phyloP scores from a whole-genome alignment of 2,329 filamentous ascomycete genomes.

The Dactylellina haptotyla region DNA sequence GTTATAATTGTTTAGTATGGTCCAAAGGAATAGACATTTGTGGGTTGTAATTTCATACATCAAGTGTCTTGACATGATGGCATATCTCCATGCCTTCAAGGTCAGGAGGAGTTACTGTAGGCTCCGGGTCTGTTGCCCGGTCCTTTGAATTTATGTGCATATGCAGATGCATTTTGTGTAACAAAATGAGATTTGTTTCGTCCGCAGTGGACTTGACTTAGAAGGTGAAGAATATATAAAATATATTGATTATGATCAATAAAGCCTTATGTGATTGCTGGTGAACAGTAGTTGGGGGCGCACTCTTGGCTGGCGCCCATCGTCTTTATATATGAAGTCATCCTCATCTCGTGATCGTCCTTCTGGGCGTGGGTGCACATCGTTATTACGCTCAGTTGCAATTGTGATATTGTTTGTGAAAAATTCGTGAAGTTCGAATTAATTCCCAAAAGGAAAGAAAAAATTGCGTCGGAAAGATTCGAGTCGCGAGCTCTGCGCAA shows the following conservation, averaged over 20 bases:
- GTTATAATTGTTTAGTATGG: too few species aligned
- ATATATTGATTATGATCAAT: conserved; percentile 18
- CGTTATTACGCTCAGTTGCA: conserved; percentile 5
- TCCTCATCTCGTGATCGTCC: conserved; percentile 37
- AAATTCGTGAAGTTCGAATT: background rate
- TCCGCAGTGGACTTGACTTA: conserved; percentile 43
- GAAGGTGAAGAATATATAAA: conserved; percentile 2
- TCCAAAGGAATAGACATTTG: too few species aligned
- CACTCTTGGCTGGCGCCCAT: conserved; percentile 35
- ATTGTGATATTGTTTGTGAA: background rate
- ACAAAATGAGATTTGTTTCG: conserved; percentile 21
- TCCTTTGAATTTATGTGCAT: conserved; percentile 54
- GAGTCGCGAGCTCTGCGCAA: conserved; percentile 16
- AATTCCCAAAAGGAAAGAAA: too few species aligned
- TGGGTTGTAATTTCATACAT: conserved; percentile 27
- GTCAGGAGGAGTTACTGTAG: conserved; percentile 18
- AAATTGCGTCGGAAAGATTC: background rate
- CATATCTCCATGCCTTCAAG: conserved; percentile 52
- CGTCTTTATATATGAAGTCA: conserved; percentile 51
- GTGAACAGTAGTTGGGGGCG: conserved; percentile 10
- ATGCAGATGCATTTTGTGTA: conserved; percentile 48
- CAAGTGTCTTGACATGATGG: conserved; percentile 48
- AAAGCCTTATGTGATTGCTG: conserved; percentile 37
- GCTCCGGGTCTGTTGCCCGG: conserved; percentile 28
- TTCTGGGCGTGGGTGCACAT: background rate